These are phyloP conservation scores for Pleurotus salmoneostramineus DNA, from an alignment of 768 basidiomycete genomes.

Conservation along the genomic window DNA sequence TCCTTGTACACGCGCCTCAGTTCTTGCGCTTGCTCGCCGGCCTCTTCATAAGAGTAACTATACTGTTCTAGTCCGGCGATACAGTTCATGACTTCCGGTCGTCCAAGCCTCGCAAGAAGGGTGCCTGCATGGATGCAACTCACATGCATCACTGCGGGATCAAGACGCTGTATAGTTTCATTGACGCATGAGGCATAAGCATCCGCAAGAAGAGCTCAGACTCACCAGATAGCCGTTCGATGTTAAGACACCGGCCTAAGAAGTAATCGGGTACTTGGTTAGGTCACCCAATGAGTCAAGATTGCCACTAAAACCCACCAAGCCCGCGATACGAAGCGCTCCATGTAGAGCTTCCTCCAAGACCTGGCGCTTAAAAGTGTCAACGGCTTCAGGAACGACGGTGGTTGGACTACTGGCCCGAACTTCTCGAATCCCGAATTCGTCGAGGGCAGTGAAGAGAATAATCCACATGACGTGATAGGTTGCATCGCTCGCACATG, in stretches of 20 bases:
- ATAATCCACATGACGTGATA: constrained; percentile 93
- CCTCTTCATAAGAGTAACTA: constrained; percentile 83
- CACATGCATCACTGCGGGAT: constrained; percentile 88
- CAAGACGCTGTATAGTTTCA: constrained; percentile 52
- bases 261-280: neutral
- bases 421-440: constrained; percentile 78
- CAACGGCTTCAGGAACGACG: constrained; percentile 40
- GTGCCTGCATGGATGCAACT: constrained; percentile 81
- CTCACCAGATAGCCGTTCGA: constrained; percentile 82
- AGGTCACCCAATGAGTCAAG: constrained; percentile 1
- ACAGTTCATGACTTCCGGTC: constrained; percentile 80
- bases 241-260: constrained; percentile 74
- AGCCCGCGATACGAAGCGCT: constrained; percentile 83
- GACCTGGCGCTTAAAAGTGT: constrained; percentile 63
- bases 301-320: constrained; percentile 43
- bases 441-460: constrained; percentile 76
- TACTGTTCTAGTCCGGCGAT: constrained; percentile 87
- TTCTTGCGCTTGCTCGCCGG: constrained; percentile 70
- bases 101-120: constrained; percentile 76
- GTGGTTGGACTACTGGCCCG: constrained; percentile 29
- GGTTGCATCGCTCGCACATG: constrained; percentile 81
- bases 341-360: constrained; percentile 82
- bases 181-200: neutral
- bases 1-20: constrained; percentile 50
- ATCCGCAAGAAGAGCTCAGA: neutral